Percentiles rank a stretch among this genome's conserved stretches.
Evolutionary conservation across 768 basidiomycete species (phyloP).

Genomic region (Fomitopsis pulvina): DNA sequence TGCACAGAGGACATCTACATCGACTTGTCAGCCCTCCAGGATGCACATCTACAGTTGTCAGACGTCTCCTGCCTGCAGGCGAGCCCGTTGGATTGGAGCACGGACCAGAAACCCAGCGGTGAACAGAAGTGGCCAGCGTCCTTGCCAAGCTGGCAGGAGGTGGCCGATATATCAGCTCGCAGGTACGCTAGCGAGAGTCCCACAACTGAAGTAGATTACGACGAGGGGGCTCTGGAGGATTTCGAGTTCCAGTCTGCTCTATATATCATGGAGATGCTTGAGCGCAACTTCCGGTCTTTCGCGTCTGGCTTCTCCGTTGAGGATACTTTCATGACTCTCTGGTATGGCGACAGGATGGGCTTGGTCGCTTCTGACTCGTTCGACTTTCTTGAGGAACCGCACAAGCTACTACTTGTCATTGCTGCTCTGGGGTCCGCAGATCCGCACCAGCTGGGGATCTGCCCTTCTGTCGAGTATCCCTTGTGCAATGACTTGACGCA

Average conservation of each 20-base stretch:
- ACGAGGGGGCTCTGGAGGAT: not conserved
- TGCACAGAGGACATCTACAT: not conserved
- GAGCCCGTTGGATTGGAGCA: not conserved
- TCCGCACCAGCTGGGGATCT: slow-evolving; percentile 12
- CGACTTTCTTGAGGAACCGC: slow-evolving; percentile 12
- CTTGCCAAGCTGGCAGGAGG: not conserved
- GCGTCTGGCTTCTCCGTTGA: slow-evolving; percentile 19
- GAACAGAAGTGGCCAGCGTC: not conserved
- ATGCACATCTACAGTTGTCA: no score
- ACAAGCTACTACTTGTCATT: slow-evolving; percentile 17
- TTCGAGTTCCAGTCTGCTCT: not conserved
- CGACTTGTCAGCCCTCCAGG: not conserved
- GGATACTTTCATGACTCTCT: slow-evolving; percentile 13
- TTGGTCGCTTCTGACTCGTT: slow-evolving; percentile 16
- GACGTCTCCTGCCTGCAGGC: no score
- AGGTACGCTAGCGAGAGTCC: no score
- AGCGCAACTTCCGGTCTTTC: not conserved
- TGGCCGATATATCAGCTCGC: not conserved
- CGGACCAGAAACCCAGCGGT: not conserved
- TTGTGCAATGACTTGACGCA: not conserved
- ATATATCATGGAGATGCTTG: slow-evolving; percentile 2
- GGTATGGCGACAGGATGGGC: slow-evolving; percentile 24
- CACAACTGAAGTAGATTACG: no score
- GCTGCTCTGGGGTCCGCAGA: slow-evolving; percentile 13
- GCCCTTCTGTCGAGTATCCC: slow-evolving; percentile 10